Conservation (phyloP, 768 basidiomycete species). For the Collybia mongolica region DNA sequence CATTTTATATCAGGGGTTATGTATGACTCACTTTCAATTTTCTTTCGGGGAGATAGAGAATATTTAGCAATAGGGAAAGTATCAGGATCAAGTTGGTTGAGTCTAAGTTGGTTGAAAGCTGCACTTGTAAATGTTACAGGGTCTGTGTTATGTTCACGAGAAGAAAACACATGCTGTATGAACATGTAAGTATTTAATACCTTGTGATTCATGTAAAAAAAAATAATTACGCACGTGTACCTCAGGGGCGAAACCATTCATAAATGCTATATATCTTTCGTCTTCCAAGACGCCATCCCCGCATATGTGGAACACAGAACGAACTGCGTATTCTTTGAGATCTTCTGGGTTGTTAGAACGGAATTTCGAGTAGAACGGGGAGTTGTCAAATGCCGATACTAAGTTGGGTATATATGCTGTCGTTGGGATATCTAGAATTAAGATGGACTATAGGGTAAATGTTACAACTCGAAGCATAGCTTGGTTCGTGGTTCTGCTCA, state of each 20-base stretch:
- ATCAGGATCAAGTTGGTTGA: conserved; percentile 66
- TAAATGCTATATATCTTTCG: conserved; percentile 66
- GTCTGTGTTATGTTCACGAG: conserved; percentile 58
- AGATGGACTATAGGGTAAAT: conserved; percentile 41
- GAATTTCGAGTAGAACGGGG: conserved; percentile 48
- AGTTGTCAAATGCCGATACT: conserved; percentile 42
- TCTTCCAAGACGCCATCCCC: conserved; percentile 73
- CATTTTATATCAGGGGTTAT: background rate
- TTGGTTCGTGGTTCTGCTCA: conserved; percentile 12
- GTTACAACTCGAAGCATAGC: background rate
- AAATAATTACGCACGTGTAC: conserved; percentile 49
- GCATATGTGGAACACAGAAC: conserved; percentile 68
- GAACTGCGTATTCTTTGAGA: conserved; percentile 42
- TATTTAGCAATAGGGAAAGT: conserved; percentile 74
- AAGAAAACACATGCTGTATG: conserved; percentile 72
- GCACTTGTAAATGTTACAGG: conserved; percentile 74
- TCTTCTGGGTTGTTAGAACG: conserved; percentile 39
- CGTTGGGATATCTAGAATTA: conserved; percentile 75
- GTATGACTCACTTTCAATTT: conserved; percentile 33
- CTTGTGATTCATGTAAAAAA: background rate
- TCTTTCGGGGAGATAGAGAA: conserved; percentile 35
- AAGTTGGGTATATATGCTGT: conserved; percentile 54
- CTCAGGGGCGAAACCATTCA: conserved; percentile 60
- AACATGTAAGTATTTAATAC: background rate
- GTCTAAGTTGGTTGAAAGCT: conserved; percentile 67